Evolutionary conservation across 1,284 basidiomycete species (phyloP).

Genomic region (Rhizoctonia solani): DNA sequence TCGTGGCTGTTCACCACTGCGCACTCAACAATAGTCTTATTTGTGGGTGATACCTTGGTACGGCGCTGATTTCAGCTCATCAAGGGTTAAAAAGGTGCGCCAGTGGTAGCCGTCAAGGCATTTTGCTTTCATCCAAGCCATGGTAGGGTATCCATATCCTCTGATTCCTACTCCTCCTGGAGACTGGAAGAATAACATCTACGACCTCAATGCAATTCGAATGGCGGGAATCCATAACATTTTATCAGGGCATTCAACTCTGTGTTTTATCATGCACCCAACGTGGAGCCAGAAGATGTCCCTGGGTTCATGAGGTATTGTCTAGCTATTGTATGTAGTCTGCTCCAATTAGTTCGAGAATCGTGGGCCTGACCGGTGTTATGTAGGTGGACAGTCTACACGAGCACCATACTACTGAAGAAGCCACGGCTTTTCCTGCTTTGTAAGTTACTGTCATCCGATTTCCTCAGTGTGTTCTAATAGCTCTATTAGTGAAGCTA

Average conservation of each 20-base stretch:
- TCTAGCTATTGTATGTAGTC: not conserved
- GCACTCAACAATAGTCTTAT: too few relatives aligned
- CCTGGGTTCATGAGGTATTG: not conserved
- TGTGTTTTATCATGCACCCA: not conserved
- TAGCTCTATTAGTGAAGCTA: not conserved
- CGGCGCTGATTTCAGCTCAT: too few relatives aligned
- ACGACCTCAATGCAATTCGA: not conserved
- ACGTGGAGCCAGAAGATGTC: not conserved
- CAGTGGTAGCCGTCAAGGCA: too few relatives aligned
- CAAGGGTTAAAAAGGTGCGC: too few relatives aligned
- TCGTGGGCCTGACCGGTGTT: not conserved
- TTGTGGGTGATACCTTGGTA: too few relatives aligned
- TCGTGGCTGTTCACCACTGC: too few relatives aligned
- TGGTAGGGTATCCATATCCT: not conserved
- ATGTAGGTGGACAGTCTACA: not conserved
- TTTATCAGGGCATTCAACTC: not conserved
- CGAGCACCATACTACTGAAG: slow-evolving; percentile 1
- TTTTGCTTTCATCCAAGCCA: too few relatives aligned
- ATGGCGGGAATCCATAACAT: not conserved
- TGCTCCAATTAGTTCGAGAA: not conserved
- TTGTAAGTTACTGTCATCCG: not conserved
- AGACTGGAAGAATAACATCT: slow-evolving; percentile 3
- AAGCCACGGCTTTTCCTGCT: not conserved
- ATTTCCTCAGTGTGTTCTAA: not conserved
- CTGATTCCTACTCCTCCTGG: not conserved